Evolutionary conservation across 1,139 yeast species (phyloP).

Genomic region (Yamadazyma diddensiae): DNA sequence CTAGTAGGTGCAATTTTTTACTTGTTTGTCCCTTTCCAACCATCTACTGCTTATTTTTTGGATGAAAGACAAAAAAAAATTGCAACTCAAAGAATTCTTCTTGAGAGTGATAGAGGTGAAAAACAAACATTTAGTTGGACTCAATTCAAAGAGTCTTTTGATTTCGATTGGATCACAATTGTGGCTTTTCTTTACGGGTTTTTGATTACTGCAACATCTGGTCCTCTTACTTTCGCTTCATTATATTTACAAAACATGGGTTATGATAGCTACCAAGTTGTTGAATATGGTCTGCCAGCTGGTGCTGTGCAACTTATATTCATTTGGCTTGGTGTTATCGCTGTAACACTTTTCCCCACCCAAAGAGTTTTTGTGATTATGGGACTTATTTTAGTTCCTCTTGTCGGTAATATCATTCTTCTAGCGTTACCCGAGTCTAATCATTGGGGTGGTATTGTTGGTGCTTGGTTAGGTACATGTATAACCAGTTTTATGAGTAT

Average conservation of each 20-base stretch:
- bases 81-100: conserved; percentile 10
- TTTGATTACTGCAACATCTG: conserved; percentile 18
- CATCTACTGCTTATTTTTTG: conserved; percentile 15
- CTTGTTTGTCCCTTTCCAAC: conserved; percentile 17
- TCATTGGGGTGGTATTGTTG: conserved; percentile 19
- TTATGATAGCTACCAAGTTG: conserved; percentile 12
- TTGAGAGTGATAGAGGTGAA: conserved; percentile 14
- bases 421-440: conserved; percentile 11
- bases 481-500: conserved; percentile 10
- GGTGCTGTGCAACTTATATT: conserved; percentile 16
- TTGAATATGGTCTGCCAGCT: conserved; percentile 15
- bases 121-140: conserved; percentile 16
- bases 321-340: conserved; percentile 15
- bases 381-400: conserved; percentile 15
- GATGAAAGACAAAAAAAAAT: conserved; percentile 13
- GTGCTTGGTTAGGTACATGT: conserved; percentile 18
- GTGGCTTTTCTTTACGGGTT: conserved; percentile 17
- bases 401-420: conserved; percentile 15
- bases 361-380: conserved; percentile 13
- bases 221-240: conserved; percentile 16
- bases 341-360: conserved; percentile 11
- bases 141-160: conserved; percentile 17
- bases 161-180: conserved; percentile 11
- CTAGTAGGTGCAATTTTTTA: conserved; percentile 16
- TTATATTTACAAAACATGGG: conserved; percentile 16